Percentiles rank a stretch among this genome's conserved stretches.
Evolutionary conservation across 2,329 filamentous ascomycete species (phyloP).

Genomic region (Calonectria leucothoes): DNA sequence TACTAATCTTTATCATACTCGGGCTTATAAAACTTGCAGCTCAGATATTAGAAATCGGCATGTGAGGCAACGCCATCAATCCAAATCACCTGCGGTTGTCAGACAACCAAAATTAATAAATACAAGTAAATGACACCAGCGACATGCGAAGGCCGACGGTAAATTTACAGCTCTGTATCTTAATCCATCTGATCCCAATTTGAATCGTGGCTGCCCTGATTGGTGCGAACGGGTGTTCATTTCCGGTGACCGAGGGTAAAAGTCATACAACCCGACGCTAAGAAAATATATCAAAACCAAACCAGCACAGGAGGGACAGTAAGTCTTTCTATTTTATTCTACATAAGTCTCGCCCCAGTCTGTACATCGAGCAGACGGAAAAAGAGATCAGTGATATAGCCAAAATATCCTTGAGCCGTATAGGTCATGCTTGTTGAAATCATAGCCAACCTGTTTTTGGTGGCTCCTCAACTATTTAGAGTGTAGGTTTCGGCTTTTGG

Average conservation of each 20-base stretch:
- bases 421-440: no score
- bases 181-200: background rate
- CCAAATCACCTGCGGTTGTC: background rate
- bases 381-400: no score
- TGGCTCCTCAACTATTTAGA: no score
- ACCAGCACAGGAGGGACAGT: background rate
- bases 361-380: no score
- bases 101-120: background rate
- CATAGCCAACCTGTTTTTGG: no score
- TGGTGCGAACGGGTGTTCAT: slow-evolving; percentile 1
- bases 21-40: no score
- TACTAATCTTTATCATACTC: no score
- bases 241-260: slow-evolving; percentile 1
- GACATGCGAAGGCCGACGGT: background rate
- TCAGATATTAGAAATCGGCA: background rate
- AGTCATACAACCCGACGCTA: background rate
- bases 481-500: no score
- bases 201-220: background rate
- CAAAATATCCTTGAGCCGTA: no score
- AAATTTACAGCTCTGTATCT: background rate
- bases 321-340: no score
- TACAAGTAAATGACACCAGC: background rate
- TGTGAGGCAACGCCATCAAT: background rate
- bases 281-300: background rate
- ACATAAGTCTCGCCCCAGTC: no score